phyloP scores from a whole-genome alignment of 2,329 filamentous ascomycete genomes.

The Cladophialophora psammophila region DNA sequence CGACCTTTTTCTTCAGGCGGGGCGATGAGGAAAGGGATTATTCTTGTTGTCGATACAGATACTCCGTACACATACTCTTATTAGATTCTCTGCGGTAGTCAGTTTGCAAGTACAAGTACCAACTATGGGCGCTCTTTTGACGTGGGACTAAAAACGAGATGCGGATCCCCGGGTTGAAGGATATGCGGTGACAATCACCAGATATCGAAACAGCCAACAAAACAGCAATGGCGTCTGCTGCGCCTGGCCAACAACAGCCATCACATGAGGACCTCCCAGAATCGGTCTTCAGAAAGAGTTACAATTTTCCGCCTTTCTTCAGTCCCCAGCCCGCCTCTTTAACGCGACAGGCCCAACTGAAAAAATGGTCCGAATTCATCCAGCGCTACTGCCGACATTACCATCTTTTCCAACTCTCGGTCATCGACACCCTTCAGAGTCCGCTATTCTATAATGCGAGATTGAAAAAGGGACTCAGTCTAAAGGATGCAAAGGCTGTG shows the following conservation, averaged over 20 bases:
- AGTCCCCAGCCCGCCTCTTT: conserved; percentile 55
- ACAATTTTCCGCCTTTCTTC: conserved; percentile 63
- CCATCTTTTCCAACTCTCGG: conserved; percentile 75
- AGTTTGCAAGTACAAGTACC: not conserved
- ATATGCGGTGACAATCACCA: not conserved
- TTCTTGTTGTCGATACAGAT: not conserved
- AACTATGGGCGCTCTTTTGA: not conserved
- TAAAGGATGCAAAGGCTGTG: conserved; percentile 61
- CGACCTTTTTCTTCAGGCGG: not conserved
- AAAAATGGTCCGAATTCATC: conserved; percentile 86
- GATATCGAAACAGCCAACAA: not conserved
- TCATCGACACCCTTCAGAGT: conserved; percentile 67
- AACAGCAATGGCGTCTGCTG: conserved; percentile 9
- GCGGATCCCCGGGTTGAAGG: not conserved
- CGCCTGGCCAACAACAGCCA: conserved; percentile 18
- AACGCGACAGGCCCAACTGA: conserved; percentile 62
- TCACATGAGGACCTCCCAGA: conserved; percentile 32
- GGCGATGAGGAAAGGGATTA: not conserved
- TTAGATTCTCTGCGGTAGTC: not conserved
- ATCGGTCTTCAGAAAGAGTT: conserved; percentile 52
- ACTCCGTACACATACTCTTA: not conserved
- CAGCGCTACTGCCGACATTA: conserved; percentile 82
- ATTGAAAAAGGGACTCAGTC: conserved; percentile 55
- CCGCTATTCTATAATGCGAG: conserved; percentile 63
- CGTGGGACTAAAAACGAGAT: not conserved